A percentile compares a stretch with the other conserved stretches of the same genome.
Evolutionary conservation across 208 protist species (phyloP).

Genomic region (Leishmania guyanensis): DNA sequence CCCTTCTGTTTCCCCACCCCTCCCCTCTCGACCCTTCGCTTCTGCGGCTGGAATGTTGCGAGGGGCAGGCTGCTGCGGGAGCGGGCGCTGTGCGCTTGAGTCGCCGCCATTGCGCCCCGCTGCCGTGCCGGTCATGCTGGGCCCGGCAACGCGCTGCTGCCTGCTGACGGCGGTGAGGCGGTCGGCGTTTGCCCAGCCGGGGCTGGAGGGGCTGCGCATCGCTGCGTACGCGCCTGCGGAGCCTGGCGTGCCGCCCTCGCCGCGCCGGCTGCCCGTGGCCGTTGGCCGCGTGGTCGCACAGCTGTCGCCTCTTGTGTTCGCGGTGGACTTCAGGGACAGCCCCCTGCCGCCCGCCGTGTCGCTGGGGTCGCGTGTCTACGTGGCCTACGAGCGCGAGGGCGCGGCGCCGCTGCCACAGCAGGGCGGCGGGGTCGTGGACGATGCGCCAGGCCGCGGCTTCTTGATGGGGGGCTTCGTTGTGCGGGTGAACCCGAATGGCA

Average conservation of each 20-base stretch:
- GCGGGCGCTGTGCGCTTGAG: too few species aligned
- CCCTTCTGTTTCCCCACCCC: too few species aligned
- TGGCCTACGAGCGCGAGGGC: neutral
- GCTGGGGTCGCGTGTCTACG: slow-evolving; percentile 26
- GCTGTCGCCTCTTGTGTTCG: slow-evolving; percentile 17
- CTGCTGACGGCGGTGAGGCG: slow-evolving; percentile 14
- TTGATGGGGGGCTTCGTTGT: slow-evolving; percentile 80
- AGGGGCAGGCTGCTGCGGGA: too few species aligned
- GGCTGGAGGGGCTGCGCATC: slow-evolving; percentile 64
- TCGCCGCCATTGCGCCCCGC: too few species aligned
- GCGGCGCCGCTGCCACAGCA: too few species aligned
- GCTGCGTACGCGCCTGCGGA: slow-evolving; percentile 44
- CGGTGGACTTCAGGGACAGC: slow-evolving; percentile 39
- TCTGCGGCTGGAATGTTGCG: too few species aligned
- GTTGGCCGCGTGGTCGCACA: slow-evolving; percentile 80
- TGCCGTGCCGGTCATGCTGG: too few species aligned
- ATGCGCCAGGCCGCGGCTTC: slow-evolving; percentile 1
- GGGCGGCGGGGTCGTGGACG: too few species aligned
- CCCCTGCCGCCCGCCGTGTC: slow-evolving; percentile 18
- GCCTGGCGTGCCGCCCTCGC: slow-evolving; percentile 22
- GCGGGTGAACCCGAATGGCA: slow-evolving; percentile 80
- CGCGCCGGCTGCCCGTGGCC: slow-evolving; percentile 46
- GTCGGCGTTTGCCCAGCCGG: slow-evolving; percentile 37
- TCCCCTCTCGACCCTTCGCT: too few species aligned
- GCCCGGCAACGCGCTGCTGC: too few species aligned